Percentiles rank a stretch among this genome's conserved stretches.
Evolutionary conservation across 352 stramenopile genomes (phyloP).

Genomic region (Phytophthora sansomeana): DNA sequence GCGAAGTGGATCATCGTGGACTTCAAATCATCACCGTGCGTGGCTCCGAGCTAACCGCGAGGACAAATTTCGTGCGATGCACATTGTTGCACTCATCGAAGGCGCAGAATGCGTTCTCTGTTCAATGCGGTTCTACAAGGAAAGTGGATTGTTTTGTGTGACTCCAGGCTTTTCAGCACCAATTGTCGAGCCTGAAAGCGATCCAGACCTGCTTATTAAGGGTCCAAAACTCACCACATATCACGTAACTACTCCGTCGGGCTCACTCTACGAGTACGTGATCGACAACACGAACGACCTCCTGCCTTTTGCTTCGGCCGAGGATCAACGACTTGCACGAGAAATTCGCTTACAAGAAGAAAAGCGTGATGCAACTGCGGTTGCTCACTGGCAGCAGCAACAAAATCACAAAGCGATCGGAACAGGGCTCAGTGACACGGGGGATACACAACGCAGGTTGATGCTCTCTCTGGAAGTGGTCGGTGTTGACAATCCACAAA

Average conservation of each 20-base stretch:
- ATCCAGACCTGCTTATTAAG: conserved; percentile 41
- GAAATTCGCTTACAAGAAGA: conserved; percentile 61
- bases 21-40: conserved; percentile 42
- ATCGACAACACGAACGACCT: conserved; percentile 70
- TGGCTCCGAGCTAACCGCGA: conserved; percentile 61
- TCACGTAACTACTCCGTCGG: conserved; percentile 33
- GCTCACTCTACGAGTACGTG: conserved; percentile 63
- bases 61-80: conserved; percentile 66
- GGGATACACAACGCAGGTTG: conserved; percentile 8
- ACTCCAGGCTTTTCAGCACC: conserved; percentile 65
- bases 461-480: conserved; percentile 42
- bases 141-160: conserved; percentile 56
- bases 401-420: conserved; percentile 6
- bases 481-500: conserved; percentile 33
- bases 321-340: conserved; percentile 49
- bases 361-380: conserved; percentile 33
- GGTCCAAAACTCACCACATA: conserved; percentile 62
- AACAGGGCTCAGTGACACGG: neutral
- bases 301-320: conserved; percentile 40
- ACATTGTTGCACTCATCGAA: conserved; percentile 58
- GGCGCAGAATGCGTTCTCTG: conserved; percentile 51
- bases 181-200: conserved; percentile 42
- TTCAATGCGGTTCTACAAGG: conserved; percentile 58
- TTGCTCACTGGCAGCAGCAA: conserved; percentile 44
- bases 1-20: conserved; percentile 28